These are phyloP conservation scores for Diaporthe australafricana DNA, from an alignment of 2,329 filamentous ascomycete species.

Conservation along the genomic window DNA sequence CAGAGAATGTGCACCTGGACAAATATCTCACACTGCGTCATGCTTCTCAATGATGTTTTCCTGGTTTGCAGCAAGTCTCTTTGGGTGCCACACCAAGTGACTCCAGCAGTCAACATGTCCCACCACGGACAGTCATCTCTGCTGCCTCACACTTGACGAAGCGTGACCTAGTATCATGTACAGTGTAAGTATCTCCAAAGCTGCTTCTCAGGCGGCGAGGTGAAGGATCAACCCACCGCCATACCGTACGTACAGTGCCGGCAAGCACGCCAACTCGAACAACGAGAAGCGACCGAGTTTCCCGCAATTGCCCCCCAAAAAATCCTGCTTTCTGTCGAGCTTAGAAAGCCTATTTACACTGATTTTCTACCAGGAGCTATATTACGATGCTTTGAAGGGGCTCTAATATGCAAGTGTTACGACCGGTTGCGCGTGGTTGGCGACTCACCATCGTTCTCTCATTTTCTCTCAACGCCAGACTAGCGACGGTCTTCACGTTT, in stretches of 20 bases:
- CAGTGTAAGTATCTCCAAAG: not conserved
- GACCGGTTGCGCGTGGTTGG: not conserved
- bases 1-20: not conserved
- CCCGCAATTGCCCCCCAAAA: not conserved
- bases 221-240: not conserved
- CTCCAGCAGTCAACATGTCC: not conserved
- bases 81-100: not conserved
- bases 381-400: not conserved
- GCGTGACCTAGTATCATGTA: not conserved
- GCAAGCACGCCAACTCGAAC: not conserved
- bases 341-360: not conserved
- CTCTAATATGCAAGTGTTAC: rapidly evolving
- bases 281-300: not conserved
- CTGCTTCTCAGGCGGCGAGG: not conserved
- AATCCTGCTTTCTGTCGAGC: too few relatives aligned
- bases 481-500: not conserved
- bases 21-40: not conserved
- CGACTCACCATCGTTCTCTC: too few relatives aligned
- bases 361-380: too few relatives aligned
- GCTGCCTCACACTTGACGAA: not conserved
- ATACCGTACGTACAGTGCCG: not conserved
- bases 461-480: not conserved
- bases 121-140: not conserved
- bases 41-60: too few relatives aligned
- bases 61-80: too few relatives aligned